Percentiles rank a stretch among this genome's conserved stretches.
Conservation (phyloP, 129 eudicot genomes). For the Escallonia rubra region DNA sequence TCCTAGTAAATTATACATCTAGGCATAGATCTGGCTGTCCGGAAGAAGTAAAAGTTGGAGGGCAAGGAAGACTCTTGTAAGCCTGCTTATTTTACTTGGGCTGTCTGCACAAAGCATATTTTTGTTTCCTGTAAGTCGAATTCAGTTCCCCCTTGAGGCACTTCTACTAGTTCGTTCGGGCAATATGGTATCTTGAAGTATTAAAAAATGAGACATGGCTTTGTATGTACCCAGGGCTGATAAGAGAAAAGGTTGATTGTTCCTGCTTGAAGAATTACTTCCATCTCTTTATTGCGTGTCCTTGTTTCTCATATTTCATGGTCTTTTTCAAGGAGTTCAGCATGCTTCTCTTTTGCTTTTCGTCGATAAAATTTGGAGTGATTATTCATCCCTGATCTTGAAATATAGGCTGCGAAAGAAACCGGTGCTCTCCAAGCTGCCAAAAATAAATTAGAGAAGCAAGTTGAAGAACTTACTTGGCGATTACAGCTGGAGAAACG, state of each 20-base stretch:
- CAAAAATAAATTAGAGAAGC: slow-evolving; percentile 96
- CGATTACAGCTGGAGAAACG: slow-evolving; percentile 98
- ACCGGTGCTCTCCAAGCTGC: slow-evolving; percentile 99
- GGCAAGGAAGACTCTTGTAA: no score
- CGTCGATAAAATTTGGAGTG: not conserved
- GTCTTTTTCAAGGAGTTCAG: not conserved
- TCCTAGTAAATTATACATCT: not conserved
- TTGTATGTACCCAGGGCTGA: not conserved
- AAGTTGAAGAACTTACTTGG: slow-evolving; percentile 98
- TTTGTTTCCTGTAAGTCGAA: not conserved
- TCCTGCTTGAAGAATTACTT: slow-evolving; percentile 1
- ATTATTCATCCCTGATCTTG: not conserved
- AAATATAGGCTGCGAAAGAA: slow-evolving; percentile 87
- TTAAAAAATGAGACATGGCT: no score
- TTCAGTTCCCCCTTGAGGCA: not conserved
- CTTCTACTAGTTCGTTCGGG: not conserved
- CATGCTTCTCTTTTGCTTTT: not conserved
- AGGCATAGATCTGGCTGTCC: not conserved
- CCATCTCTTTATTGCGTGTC: slow-evolving; percentile 3
- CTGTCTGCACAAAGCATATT: no score
- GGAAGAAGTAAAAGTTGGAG: not conserved
- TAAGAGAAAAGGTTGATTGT: not conserved
- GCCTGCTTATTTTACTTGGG: not conserved
- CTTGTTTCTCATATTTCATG: slow-evolving; percentile 3
- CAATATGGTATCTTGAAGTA: not conserved